Percentiles rank a stretch among this genome's conserved stretches.
These are phyloP conservation scores for Begonia fuchsioides DNA, from an alignment of 306 rosid species.

Conservation along the genomic window DNA sequence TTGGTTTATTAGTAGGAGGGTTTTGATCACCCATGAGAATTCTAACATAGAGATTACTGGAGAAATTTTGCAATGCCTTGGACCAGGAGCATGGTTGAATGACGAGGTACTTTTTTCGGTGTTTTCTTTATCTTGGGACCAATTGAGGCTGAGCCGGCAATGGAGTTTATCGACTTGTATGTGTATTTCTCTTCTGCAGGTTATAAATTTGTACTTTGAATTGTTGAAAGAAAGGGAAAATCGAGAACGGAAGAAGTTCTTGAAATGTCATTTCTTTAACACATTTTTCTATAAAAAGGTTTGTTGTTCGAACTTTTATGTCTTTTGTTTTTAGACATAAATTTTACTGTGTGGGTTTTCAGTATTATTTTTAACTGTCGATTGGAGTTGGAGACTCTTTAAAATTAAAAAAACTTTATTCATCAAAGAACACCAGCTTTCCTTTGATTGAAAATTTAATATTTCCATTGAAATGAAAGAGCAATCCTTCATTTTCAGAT, in stretches of 20 bases:
- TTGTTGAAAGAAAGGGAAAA: constrained; percentile 95
- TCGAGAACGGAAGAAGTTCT: constrained; percentile 57
- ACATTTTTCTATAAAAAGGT: constrained; percentile 96
- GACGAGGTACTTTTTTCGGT: constrained; percentile 59
- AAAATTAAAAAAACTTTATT: too few relatives aligned
- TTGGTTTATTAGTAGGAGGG: constrained; percentile 34
- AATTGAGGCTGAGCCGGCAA: constrained; percentile 1
- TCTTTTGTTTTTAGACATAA: too few relatives aligned
- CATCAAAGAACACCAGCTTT: too few relatives aligned
- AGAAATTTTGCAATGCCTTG: constrained; percentile 56
- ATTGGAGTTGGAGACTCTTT: too few relatives aligned
- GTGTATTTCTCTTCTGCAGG: constrained; percentile 33
- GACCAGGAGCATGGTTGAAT: constrained; percentile 72
- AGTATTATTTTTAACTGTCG: too few relatives aligned
- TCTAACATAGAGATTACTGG: constrained; percentile 68
- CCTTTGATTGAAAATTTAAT: too few relatives aligned
- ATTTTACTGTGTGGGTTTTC: too few relatives aligned
- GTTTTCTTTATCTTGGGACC: background rate
- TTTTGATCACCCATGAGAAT: constrained; percentile 58
- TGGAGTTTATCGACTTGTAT: constrained; percentile 8
- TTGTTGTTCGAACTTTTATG: constrained; percentile 8
- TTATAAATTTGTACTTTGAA: constrained; percentile 80
- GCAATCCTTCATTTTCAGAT: too few relatives aligned
- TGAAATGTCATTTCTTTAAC: constrained; percentile 89
- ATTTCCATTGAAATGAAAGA: too few relatives aligned